Evolutionary conservation across 2,329 filamentous ascomycete genomes (phyloP).

Genomic region (Trichoderma polysporum): DNA sequence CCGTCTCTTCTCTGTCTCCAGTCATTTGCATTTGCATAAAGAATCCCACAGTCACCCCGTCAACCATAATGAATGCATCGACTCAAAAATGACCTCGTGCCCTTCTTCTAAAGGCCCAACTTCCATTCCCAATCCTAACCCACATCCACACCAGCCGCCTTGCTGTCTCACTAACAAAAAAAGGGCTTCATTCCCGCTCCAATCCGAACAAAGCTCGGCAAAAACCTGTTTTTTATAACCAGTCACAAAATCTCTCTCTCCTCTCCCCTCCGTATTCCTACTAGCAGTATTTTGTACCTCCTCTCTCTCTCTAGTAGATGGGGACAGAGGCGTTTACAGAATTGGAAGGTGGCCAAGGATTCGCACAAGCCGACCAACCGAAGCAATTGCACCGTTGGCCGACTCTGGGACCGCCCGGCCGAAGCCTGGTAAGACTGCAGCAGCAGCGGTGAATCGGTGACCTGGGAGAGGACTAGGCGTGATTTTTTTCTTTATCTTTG

Average conservation of each 20-base stretch:
- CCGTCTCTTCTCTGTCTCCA: not conserved
- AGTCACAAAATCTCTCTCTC: not conserved
- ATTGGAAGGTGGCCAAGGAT: constrained; percentile 1
- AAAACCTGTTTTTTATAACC: not conserved
- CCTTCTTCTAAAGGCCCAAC: not conserved
- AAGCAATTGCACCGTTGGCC: too few relatives aligned
- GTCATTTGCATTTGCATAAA: not conserved
- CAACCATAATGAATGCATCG: not conserved
- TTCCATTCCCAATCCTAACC: too few relatives aligned
- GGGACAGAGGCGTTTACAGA: not conserved
- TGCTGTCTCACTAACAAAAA: too few relatives aligned
- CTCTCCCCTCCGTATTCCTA: not conserved
- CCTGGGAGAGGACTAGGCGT: not conserved
- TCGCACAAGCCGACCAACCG: not conserved
- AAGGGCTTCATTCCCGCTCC: not conserved
- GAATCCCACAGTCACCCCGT: not conserved
- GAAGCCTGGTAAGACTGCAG: not conserved
- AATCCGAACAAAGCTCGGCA: constrained; percentile 4
- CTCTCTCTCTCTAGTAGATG: not conserved
- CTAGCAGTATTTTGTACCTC: not conserved
- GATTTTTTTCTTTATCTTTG: too few relatives aligned
- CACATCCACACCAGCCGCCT: too few relatives aligned
- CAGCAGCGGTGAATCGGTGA: constrained; percentile 5
- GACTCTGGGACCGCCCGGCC: not conserved
- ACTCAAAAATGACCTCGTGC: not conserved